Evolutionary conservation across 2,329 filamentous ascomycete genomes (phyloP).

Genomic region (Pseudodiploospora longispora): DNA sequence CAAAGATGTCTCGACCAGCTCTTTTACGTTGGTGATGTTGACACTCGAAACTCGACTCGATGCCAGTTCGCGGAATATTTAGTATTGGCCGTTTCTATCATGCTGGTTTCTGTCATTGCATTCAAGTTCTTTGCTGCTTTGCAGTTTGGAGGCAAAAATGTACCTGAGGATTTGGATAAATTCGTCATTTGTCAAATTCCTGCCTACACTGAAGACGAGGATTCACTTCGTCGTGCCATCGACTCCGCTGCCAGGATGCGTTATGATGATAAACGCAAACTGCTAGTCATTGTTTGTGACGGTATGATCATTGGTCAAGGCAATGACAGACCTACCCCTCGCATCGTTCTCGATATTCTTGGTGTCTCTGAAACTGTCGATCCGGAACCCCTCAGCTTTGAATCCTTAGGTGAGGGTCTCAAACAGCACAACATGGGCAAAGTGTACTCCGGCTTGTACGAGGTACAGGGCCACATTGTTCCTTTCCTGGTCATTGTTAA

Average conservation of each 20-base stretch:
- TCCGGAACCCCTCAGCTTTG: constrained; percentile 92
- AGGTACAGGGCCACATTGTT: constrained; percentile 96
- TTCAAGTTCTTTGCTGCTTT: constrained; percentile 97
- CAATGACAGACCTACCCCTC: constrained; percentile 89
- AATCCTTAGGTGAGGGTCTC: constrained; percentile 87
- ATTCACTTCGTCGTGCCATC: constrained; percentile 91
- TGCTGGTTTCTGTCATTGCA: constrained; percentile 73
- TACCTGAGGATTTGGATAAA: constrained; percentile 95
- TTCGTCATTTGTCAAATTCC: constrained; percentile 98
- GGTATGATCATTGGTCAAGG: constrained; percentile 99
- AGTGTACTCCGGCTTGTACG: constrained; percentile 94
- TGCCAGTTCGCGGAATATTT: constrained; percentile 90
- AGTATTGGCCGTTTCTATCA: constrained; percentile 71
- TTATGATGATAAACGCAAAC: constrained; percentile 97
- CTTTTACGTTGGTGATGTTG: constrained; percentile 87
- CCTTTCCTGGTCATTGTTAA: constrained; percentile 97
- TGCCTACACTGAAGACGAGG: constrained; percentile 96
- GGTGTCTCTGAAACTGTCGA: constrained; percentile 91
- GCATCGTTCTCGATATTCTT: constrained; percentile 94
- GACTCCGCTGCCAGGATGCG: constrained; percentile 92
- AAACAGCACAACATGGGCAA: constrained; percentile 99
- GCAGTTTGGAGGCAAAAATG: constrained; percentile 84
- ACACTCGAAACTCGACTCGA: constrained; percentile 77
- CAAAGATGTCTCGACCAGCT: constrained; percentile 81
- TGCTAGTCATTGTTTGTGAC: constrained; percentile 86